These are phyloP conservation scores for Termitomyces bulborhizus DNA, from an alignment of 768 basidiomycete species.

Conservation along the genomic window DNA sequence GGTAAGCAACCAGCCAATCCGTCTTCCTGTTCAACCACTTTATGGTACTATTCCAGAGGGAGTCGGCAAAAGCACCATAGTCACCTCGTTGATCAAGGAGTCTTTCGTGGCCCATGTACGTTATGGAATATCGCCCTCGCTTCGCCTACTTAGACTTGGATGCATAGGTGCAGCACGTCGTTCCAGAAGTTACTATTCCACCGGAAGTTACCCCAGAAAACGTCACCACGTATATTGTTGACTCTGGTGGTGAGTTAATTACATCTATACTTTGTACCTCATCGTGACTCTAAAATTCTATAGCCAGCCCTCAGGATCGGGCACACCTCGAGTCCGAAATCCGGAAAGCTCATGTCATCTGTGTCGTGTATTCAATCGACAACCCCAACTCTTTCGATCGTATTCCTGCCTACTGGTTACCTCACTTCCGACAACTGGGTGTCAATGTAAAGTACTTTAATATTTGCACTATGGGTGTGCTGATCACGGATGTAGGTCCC, in stretches of 20 bases:
- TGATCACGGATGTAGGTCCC: constrained; percentile 58
- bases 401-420: constrained; percentile 97
- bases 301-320: constrained; percentile 83
- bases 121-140: constrained; percentile 1
- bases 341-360: constrained; percentile 96
- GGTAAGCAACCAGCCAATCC: constrained; percentile 44
- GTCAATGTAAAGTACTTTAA: constrained; percentile 66
- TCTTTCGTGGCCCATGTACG: constrained; percentile 83
- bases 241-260: constrained; percentile 77
- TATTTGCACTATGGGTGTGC: background rate
- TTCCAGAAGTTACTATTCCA: constrained; percentile 97
- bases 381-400: constrained; percentile 95
- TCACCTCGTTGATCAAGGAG: constrained; percentile 96
- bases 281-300: constrained; percentile 6
- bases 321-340: constrained; percentile 91
- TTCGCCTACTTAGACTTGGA: constrained; percentile 2
- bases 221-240: constrained; percentile 96
- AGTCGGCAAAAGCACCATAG: constrained; percentile 96
- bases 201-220: constrained; percentile 97
- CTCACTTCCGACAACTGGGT: constrained; percentile 88
- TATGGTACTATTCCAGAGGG: constrained; percentile 53
- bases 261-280: background rate
- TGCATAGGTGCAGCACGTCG: constrained; percentile 82
- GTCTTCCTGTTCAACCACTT: constrained; percentile 10
- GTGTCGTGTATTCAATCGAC: constrained; percentile 95